phyloP scores from a whole-genome alignment of 139 green algal genomes.

The Tetradesmus lagerheimii region DNA sequence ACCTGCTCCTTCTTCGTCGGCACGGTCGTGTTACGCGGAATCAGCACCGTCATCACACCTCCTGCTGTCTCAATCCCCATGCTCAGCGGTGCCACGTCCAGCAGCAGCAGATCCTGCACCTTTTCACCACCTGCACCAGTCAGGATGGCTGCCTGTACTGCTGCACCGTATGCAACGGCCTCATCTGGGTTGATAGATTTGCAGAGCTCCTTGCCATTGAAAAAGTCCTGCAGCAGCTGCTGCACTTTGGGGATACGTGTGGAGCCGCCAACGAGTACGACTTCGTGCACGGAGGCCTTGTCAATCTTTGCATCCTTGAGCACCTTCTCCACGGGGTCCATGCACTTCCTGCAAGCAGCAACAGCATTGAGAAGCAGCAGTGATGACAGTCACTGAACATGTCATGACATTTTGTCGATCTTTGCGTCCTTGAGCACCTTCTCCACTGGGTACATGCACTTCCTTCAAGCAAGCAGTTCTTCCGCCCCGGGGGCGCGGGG shows the following conservation, averaged over 20 bases:
- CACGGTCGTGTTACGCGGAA: conserved; percentile 98
- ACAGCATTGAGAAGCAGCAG: too few species aligned
- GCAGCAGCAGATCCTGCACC: conserved; percentile 98
- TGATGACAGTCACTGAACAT: too few species aligned
- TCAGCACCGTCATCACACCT: conserved; percentile 90
- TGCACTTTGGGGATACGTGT: conserved; percentile 99
- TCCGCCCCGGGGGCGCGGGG: too few species aligned
- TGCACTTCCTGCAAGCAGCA: conserved; percentile 96
- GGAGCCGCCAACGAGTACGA: conserved; percentile 96
- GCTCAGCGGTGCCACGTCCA: conserved; percentile 96
- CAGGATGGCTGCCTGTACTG: conserved; percentile 98
- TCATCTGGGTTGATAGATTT: conserved; percentile 99
- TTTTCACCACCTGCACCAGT: conserved; percentile 93
- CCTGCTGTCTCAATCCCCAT: conserved; percentile 95
- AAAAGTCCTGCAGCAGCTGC: conserved; percentile 97
- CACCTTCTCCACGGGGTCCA: conserved; percentile 98
- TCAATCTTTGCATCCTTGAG: conserved; percentile 93
- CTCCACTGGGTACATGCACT: conserved; percentile 99
- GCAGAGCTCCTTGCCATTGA: conserved; percentile 99
- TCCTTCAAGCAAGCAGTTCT: conserved; percentile 73
- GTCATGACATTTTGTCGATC: too few species aligned
- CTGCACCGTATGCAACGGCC: conserved; percentile 98
- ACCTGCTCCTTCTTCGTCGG: conserved; percentile 99
- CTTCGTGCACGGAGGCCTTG: conserved; percentile 91
- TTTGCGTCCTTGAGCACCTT: conserved; percentile 92